Evolutionary conservation across 2,329 filamentous ascomycete species (phyloP), one percentile per base, ranked within the genome.

Genomic region (Pezicula radicicola): DNA sequence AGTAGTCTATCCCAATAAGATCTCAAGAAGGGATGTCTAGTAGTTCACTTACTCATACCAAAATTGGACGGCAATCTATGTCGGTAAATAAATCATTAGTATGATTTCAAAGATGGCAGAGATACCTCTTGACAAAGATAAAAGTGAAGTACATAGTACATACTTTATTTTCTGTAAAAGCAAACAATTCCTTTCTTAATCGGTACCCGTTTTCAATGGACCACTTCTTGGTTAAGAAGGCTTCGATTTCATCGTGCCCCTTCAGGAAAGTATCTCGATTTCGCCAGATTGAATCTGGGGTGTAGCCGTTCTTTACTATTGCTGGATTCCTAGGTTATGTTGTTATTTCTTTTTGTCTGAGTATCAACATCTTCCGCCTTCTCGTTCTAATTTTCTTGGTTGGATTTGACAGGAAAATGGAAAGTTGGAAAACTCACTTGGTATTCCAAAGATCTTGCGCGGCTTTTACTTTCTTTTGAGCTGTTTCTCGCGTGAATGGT

Each of bases 361-460:
- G 9, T 9, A 28, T 9, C 27, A 28, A 5, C 5, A 5, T 28
- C 27, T 5, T 5, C 27, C 27, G 27, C 27, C 27, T 5, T 9
- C 9, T 9, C 27, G 9, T 28, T 28, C 27, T 9, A 28, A 28
- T 9, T 5, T 30, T 4, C 7, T 30, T 8, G 2, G 28, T 12
- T 21, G 21, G 21, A 21, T 5, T 21, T 6, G 48, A 44, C 8
- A 12, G 10, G 27, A 45, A 45, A 18, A 35, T 8, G 16, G 19
- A 10, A 33, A 25, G 6, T 13, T 10, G 7, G 15, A n/a, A 27
- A 27, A 39, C 72, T 59, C 68, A 89, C 87, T 75, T 80, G 1
- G 84, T 87, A 63, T 95, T 96, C 91, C 91, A 95, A 3, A 86
- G 75, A 66, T 90, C 81, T 66, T 96, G 91, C 0, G 89, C 90